phyloP scores from a whole-genome alignment of 1,139 yeast species.

The Saccharomyces hybrid region DNA sequence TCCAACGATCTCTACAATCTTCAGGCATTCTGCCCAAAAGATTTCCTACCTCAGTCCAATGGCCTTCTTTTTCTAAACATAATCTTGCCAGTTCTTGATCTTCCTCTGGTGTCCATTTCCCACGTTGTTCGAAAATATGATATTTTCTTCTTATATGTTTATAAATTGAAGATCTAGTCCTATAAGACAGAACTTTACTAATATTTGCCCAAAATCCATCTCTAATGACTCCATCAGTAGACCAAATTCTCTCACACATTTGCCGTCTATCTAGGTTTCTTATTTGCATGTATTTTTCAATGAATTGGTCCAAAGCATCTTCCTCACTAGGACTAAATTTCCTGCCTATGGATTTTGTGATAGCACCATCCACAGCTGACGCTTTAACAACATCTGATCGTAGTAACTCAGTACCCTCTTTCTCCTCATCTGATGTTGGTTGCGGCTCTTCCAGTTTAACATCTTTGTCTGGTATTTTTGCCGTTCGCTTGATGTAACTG shows the following conservation, averaged over 20 bases:
- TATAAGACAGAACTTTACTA: too few species aligned
- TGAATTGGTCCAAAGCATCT: conserved; percentile 61
- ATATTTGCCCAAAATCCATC: too few species aligned
- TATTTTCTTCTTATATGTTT: too few species aligned
- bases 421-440: conserved; percentile 1
- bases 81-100: too few species aligned
- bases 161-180: too few species aligned
- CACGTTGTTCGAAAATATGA: too few species aligned
- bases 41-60: too few species aligned
- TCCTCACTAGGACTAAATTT: conserved; percentile 47
- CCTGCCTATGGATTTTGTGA: conserved; percentile 30
- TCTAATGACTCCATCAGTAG: conserved; percentile 61
- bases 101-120: too few species aligned
- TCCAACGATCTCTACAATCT: too few species aligned
- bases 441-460: conserved; percentile 4
- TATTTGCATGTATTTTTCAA: conserved; percentile 56
- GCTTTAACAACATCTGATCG: conserved; percentile 29
- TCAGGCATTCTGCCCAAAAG: too few species aligned
- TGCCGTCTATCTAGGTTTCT: conserved; percentile 56
- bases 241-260: conserved; percentile 80
- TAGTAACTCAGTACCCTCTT: conserved; percentile 22
- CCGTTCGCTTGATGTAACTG: not conserved
- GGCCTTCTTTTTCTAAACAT: too few species aligned
- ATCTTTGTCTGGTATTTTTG: not conserved
- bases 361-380: conserved; percentile 23